These are phyloP conservation scores for Leccinum pellstonianum DNA, from an alignment of 768 basidiomycete species.

Conservation along the genomic window DNA sequence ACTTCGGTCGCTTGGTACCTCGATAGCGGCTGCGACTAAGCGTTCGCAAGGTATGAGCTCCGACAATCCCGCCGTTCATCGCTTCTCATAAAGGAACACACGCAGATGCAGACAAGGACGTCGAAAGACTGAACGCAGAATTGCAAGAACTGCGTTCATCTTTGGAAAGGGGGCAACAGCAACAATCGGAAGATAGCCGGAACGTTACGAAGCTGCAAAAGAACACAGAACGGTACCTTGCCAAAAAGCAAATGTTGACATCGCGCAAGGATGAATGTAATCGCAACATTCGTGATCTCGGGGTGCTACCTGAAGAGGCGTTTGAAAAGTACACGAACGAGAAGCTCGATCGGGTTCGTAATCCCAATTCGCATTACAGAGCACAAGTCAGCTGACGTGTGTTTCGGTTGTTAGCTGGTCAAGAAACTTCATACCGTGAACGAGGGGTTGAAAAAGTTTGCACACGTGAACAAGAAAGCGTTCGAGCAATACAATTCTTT, in stretches of 20 bases:
- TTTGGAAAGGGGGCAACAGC: slow-evolving; percentile 74
- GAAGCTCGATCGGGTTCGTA: slow-evolving; percentile 79
- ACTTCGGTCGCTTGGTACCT: slow-evolving; percentile 59
- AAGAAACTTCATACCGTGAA: slow-evolving; percentile 92
- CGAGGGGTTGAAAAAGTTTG: slow-evolving; percentile 92
- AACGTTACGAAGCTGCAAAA: slow-evolving; percentile 91
- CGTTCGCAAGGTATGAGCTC: slow-evolving; percentile 54
- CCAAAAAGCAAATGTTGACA: slow-evolving; percentile 84
- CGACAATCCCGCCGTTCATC: not conserved
- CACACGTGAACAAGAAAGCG: slow-evolving; percentile 99
- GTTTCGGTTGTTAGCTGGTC: slow-evolving; percentile 58
- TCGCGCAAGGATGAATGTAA: slow-evolving; percentile 92
- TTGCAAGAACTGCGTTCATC: slow-evolving; percentile 64
- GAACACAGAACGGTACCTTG: slow-evolving; percentile 90
- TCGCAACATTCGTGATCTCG: slow-evolving; percentile 92
- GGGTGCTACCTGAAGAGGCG: slow-evolving; percentile 95
- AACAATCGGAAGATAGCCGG: slow-evolving; percentile 85
- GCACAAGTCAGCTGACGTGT: slow-evolving; percentile 1
- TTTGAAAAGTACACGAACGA: slow-evolving; percentile 92
- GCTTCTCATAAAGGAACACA: not conserved
- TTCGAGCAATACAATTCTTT: slow-evolving; percentile 99
- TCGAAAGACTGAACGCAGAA: slow-evolving; percentile 57
- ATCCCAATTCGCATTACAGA: not conserved
- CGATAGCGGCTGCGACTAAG: slow-evolving; percentile 63
- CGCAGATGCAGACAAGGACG: slow-evolving; percentile 69